These are phyloP conservation scores for Dryas alaskensis DNA, from an alignment of 306 rosid species.

Conservation along the genomic window DNA sequence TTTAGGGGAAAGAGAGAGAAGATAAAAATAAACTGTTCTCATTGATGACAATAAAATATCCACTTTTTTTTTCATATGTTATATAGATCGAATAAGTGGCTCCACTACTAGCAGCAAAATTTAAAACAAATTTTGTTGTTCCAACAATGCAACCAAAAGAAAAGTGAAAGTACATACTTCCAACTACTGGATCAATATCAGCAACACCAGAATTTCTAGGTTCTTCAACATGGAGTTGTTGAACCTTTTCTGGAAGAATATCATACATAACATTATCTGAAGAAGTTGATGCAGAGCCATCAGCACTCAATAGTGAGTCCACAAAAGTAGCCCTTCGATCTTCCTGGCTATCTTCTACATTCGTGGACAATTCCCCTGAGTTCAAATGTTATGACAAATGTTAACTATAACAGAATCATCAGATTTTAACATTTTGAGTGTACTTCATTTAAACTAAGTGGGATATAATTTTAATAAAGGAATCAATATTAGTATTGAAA, in stretches of 20 bases:
- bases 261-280: constrained; percentile 37
- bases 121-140: constrained; percentile 5
- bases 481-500: constrained; percentile 11
- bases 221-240: constrained; percentile 28
- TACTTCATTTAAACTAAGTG: constrained; percentile 8
- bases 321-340: constrained; percentile 79
- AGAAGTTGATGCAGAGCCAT: constrained; percentile 40
- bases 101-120: background rate
- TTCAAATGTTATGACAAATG: constrained; percentile 12
- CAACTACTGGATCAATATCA: constrained; percentile 36
- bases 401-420: constrained; percentile 22
- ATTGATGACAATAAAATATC: background rate
- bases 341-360: constrained; percentile 66
- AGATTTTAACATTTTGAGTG: background rate
- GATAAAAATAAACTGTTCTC: background rate
- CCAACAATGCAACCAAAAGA: constrained; percentile 17
- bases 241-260: constrained; percentile 33
- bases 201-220: constrained; percentile 34
- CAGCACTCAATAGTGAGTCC: constrained; percentile 65
- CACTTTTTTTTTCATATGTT: background rate
- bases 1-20: no score
- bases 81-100: background rate
- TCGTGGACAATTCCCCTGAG: constrained; percentile 63
- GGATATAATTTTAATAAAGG: background rate
- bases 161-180: constrained; percentile 47